These are phyloP conservation scores for Aspergillus mulundensis DNA, from an alignment of 495 filamentous ascomycete species.

Conservation along the genomic window DNA sequence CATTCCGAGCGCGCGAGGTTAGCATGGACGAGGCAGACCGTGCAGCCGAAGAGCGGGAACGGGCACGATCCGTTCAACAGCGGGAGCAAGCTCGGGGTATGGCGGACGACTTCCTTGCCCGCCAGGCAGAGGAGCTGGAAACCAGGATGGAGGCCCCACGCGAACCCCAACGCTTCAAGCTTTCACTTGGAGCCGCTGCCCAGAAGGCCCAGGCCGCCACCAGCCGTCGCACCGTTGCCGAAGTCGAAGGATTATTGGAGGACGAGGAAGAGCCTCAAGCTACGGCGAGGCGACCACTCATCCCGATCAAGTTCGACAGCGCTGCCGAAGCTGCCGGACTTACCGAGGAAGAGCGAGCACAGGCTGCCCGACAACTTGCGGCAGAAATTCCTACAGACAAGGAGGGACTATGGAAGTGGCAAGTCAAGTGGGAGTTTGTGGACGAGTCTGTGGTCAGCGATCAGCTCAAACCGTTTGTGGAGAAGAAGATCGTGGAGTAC, in stretches of 20 bases:
- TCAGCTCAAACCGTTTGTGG: constrained; percentile 90
- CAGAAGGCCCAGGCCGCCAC: constrained; percentile 72
- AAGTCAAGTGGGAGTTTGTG: constrained; percentile 91
- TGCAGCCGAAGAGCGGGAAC: constrained; percentile 69
- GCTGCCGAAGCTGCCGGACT: constrained; percentile 64
- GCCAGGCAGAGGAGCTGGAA: constrained; percentile 82
- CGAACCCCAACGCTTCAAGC: constrained; percentile 85
- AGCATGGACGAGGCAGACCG: constrained; percentile 79
- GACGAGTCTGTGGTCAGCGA: constrained; percentile 79
- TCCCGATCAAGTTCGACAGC: constrained; percentile 89
- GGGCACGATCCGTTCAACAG: constrained; percentile 60
- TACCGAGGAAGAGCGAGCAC: constrained; percentile 77
- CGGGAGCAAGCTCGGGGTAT: constrained; percentile 76
- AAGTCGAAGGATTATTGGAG: constrained; percentile 90
- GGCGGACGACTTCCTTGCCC: constrained; percentile 90
- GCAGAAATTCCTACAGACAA: constrained; percentile 86
- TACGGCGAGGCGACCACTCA: constrained; percentile 70
- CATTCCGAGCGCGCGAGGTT: constrained; percentile 67
- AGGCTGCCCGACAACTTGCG: constrained; percentile 74
- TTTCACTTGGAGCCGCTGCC: constrained; percentile 85
- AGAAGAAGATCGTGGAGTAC: constrained; percentile 97
- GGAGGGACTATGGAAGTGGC: constrained; percentile 85
- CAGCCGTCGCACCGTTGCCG: constrained; percentile 78
- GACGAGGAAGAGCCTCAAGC: constrained; percentile 82
- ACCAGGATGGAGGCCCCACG: constrained; percentile 49